These are phyloP conservation scores for Verticillium alfalfae DNA, from an alignment of 2,329 filamentous ascomycete genomes.

Conservation along the genomic window DNA sequence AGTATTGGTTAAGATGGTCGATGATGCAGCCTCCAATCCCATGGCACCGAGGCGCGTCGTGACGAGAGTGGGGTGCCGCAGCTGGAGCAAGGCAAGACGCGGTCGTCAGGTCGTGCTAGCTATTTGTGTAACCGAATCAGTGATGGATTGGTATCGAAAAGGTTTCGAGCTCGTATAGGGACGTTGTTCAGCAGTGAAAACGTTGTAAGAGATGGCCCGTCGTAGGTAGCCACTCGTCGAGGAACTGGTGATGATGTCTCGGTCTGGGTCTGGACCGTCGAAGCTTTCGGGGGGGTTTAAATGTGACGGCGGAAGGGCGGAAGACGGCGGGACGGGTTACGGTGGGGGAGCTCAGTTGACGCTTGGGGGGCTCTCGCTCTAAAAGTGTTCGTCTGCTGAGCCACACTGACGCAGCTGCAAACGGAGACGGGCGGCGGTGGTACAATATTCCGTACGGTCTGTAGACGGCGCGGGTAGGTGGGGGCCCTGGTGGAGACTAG, in stretches of 20 bases:
- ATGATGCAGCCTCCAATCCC: slow-evolving; percentile 9
- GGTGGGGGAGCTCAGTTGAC: background rate
- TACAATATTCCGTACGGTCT: background rate
- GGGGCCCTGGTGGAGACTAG: background rate
- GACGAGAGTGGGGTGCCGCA: background rate
- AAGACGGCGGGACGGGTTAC: background rate
- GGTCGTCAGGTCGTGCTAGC: background rate
- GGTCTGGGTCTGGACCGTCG: background rate
- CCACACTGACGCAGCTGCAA: background rate
- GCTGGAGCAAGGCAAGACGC: background rate
- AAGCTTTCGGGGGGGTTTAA: background rate
- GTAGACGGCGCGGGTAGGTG: background rate
- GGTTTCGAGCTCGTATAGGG: background rate
- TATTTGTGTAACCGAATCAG: background rate
- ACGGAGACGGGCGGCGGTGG: background rate
- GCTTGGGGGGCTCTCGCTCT: background rate
- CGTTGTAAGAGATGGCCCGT: background rate
- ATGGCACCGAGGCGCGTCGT: slow-evolving; percentile 8
- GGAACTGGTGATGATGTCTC: background rate
- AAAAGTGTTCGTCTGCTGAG: background rate
- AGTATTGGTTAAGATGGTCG: slow-evolving; percentile 5
- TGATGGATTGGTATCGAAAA: background rate
- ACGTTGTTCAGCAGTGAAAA: background rate
- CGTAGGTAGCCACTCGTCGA: background rate
- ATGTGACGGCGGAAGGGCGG: background rate